Conservation (phyloP, 2,329 filamentous ascomycete species). For the Metarhizium brunneum region DNA sequence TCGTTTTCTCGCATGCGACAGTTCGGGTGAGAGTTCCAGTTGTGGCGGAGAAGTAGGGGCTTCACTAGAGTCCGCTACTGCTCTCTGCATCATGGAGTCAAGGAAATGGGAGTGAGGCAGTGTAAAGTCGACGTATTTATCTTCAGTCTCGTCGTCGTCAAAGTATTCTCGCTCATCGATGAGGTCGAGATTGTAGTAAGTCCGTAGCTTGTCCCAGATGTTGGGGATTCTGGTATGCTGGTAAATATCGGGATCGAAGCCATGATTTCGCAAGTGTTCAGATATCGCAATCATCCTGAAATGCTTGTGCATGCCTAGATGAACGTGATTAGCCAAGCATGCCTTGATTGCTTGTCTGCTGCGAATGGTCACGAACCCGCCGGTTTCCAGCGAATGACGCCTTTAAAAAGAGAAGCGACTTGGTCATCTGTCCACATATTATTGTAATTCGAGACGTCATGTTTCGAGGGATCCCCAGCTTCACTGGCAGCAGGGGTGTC, state of each 20-base stretch:
- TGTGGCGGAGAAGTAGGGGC: constrained; percentile 36
- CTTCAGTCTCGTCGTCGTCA: constrained; percentile 49
- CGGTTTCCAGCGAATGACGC: constrained; percentile 91
- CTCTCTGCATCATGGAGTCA: constrained; percentile 36
- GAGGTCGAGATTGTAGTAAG: constrained; percentile 75
- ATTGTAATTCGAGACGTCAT: constrained; percentile 24
- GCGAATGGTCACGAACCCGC: constrained; percentile 50
- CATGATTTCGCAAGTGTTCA: constrained; percentile 70
- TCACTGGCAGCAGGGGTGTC: constrained; percentile 48
- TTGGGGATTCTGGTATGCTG: constrained; percentile 80
- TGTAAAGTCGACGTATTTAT: constrained; percentile 57
- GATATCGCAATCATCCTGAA: constrained; percentile 85
- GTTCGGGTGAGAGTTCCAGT: constrained; percentile 28
- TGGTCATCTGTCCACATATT: constrained; percentile 95
- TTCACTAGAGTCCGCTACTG: constrained; percentile 35
- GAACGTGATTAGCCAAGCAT: not conserved
- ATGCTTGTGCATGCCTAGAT: constrained; percentile 78
- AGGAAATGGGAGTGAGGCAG: constrained; percentile 42
- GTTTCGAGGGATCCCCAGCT: constrained; percentile 23
- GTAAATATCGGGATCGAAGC: constrained; percentile 59
- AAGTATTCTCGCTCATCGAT: constrained; percentile 77
- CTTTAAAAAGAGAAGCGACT: constrained; percentile 85
- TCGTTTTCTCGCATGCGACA: constrained; percentile 29
- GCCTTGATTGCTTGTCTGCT: not conserved
- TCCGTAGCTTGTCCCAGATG: constrained; percentile 81